Percentiles rank a stretch among this genome's conserved stretches.
Conservation (phyloP, 257 asterid species). For the Solanum etuberosum region DNA sequence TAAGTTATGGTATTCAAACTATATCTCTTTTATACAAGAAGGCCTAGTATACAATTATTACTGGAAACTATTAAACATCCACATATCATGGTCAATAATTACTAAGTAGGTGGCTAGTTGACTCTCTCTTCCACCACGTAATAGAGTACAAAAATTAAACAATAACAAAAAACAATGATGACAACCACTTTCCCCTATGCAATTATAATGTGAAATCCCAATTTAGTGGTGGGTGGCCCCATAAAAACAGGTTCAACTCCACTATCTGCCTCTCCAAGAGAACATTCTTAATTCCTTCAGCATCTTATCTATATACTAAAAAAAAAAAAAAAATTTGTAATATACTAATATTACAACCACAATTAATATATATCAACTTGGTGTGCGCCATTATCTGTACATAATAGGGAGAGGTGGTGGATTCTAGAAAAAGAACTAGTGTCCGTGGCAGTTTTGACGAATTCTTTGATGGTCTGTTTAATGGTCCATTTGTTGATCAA, state of each 20-base stretch:
- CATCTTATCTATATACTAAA: background rate
- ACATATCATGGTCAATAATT: background rate
- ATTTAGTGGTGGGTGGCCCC: background rate
- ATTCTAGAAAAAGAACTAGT: background rate
- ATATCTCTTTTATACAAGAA: background rate
- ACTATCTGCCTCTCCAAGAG: background rate
- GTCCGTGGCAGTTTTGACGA: background rate
- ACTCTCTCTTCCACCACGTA: background rate
- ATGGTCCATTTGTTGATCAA: slow-evolving; percentile 13
- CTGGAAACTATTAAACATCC: background rate
- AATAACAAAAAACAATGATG: background rate
- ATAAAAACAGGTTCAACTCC: slow-evolving; percentile 6
- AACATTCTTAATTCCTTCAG: background rate
- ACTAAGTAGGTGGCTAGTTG: background rate
- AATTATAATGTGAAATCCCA: background rate
- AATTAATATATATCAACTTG: background rate
- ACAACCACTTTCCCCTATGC: background rate
- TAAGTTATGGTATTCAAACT: background rate
- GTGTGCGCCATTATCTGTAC: slow-evolving; percentile 1
- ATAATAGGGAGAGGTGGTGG: background rate
- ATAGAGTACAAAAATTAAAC: background rate
- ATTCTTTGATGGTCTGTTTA: background rate
- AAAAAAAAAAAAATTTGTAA: background rate
- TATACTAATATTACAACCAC: background rate
- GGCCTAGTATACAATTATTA: background rate